Conservation (phyloP, 306 rosid genomes). For the Cucurbita maxima region DNA sequence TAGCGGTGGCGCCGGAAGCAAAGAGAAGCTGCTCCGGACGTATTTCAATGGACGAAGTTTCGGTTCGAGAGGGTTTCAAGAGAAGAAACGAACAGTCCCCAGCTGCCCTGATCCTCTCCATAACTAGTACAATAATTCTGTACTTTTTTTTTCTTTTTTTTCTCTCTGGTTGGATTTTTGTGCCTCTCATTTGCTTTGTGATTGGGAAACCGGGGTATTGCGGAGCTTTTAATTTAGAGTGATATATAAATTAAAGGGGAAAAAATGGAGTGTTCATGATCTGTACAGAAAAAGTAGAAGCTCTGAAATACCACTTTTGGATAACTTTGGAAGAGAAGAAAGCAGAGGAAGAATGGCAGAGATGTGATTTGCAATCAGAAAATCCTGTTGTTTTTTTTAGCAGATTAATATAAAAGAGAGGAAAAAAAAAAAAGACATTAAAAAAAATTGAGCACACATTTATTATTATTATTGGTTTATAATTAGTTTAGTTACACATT, state of each 20-base stretch:
- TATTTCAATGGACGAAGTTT: not conserved
- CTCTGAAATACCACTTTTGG: not conserved
- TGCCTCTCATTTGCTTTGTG: too few species aligned
- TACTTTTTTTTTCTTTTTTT: constrained; percentile 7
- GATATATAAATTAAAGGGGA: not conserved
- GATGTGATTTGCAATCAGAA: not conserved
- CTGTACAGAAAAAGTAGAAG: constrained; percentile 1
- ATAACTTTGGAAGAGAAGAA: not conserved
- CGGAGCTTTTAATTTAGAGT: constrained; percentile 14
- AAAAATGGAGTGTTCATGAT: not conserved
- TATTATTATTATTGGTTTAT: too few species aligned
- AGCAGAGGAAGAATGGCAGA: not conserved
- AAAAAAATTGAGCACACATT: too few species aligned
- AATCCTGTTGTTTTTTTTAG: not conserved
- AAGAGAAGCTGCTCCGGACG: not conserved
- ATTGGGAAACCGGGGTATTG: constrained; percentile 64
- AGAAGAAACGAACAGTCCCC: constrained; percentile 68
- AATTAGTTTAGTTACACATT: too few species aligned
- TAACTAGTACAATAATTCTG: constrained; percentile 27
- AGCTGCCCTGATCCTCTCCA: constrained; percentile 99
- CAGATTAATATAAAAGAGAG: too few species aligned
- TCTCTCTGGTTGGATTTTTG: not conserved
- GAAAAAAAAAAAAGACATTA: too few species aligned
- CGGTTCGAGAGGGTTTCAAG: constrained; percentile 24
- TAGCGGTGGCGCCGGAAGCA: not conserved